Base-by-base conservation (phyloP, 305 asterid genomes). In the Solanum chacoense region DNA sequence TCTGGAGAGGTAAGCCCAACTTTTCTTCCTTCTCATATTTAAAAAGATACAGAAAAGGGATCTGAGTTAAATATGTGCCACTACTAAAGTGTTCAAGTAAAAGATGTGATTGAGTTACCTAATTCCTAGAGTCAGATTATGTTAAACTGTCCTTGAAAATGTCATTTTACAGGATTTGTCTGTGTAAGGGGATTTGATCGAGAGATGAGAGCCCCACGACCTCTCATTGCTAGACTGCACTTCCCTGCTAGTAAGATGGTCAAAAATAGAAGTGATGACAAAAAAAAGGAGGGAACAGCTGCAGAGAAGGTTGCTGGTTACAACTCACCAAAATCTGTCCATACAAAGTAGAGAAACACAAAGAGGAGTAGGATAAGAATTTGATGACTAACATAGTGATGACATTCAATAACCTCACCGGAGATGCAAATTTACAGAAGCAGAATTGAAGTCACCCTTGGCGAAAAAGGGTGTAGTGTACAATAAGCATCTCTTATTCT, bases 121-220 rank as follows among this genome's bases (percentile, higher is more conserved):
- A 20, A 31, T 35, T n/a, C 8, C 32, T 29, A 55, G 22, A 55
- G 74, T 84, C 74, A 37, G 8, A 35, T 11, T 38, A 86, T 42
- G 87, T 32, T 11, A 84, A 20, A 3, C 87, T 84, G 42, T 75
- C 28, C 67, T 59, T 77, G 34, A 77, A 85, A 28, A 89, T 72
- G 73, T 81, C 81, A 85, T 89, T 92, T 75, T 87, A 92, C 98
- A 97, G 99, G 99, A 78, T 94, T 94, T 85, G 97, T 97, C 89
- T 97, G 99, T 67, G 99, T 97, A 12, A 93, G 99, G 92, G 99
- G 99, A 84, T 96, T 97, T 86, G 98, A 96, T 89, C 92, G 90
- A 74, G 90, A 92, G 91, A 87, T 89, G 36, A 91, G 99, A 92
- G 93, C 98, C 73, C 99, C 99, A 2, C 90, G 94, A 76, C 99